These are phyloP conservation scores for Saturnispora galanensis DNA, from an alignment of 805 yeast species.

Conservation along the genomic window DNA sequence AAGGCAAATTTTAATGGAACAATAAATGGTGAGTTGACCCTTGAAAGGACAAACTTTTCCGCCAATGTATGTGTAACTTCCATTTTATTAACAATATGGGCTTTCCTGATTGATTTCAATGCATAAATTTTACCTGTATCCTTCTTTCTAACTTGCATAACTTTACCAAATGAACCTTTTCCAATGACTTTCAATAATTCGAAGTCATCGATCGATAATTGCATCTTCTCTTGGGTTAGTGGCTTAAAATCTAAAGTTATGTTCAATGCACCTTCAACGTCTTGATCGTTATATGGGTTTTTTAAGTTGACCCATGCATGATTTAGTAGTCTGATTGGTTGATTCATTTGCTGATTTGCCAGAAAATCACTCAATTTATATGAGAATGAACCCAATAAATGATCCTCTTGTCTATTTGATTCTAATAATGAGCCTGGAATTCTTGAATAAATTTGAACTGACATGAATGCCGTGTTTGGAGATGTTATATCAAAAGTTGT, in stretches of 20 bases:
- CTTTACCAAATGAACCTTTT: constrained; percentile 97
- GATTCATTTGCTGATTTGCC: constrained; percentile 17
- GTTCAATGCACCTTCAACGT: constrained; percentile 32
- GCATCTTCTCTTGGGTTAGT: constrained; percentile 31
- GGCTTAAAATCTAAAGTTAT: constrained; percentile 28
- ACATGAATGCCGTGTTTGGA: constrained; percentile 35
- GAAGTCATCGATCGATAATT: constrained; percentile 81
- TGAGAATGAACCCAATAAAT: constrained; percentile 64
- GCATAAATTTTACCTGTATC: constrained; percentile 95
- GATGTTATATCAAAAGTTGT: constrained; percentile 84
- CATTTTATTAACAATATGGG: constrained; percentile 86
- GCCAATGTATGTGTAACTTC: constrained; percentile 96
- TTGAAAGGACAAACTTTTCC: constrained; percentile 89
- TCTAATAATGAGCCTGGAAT: constrained; percentile 55
- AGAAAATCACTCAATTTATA: constrained; percentile 35
- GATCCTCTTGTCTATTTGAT: constrained; percentile 42
- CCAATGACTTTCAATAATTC: constrained; percentile 92
- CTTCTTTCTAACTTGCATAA: constrained; percentile 94
- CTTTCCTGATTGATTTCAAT: constrained; percentile 83
- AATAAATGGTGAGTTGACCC: constrained; percentile 88
- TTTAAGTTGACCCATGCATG: constrained; percentile 43
- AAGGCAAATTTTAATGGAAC: constrained; percentile 94
- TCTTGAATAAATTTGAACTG: constrained; percentile 69
- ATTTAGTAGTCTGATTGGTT: constrained; percentile 47
- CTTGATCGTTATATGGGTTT: constrained; percentile 26